Evolutionary conservation across 306 rosid genomes (phyloP).

Genomic region (Crotalaria pallida): DNA sequence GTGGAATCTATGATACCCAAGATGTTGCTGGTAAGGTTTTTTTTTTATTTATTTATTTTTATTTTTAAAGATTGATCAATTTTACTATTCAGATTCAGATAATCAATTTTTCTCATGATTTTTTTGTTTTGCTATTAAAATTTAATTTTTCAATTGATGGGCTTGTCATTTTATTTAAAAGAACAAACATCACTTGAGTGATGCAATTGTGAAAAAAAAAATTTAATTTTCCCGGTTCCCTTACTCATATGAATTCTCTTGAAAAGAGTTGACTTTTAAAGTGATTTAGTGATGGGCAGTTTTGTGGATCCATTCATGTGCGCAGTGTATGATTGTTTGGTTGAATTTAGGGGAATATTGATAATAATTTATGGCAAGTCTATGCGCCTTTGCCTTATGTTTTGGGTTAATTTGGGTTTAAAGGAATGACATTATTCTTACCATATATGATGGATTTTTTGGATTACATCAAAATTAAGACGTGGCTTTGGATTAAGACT

Average conservation of each 20-base stretch:
- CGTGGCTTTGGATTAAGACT: no score
- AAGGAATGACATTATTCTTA: no score
- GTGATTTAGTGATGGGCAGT: slow-evolving; percentile 26
- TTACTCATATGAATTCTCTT: not conserved
- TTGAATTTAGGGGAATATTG: slow-evolving; percentile 41
- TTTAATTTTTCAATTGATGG: not conserved
- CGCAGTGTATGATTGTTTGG: slow-evolving; percentile 43
- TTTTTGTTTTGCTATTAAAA: not conserved
- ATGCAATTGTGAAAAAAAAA: slow-evolving; percentile 8
- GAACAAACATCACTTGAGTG: not conserved
- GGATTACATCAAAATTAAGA: no score
- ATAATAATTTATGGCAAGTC: slow-evolving; percentile 32
- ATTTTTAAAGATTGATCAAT: not conserved
- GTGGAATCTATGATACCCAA: slow-evolving; percentile 77
- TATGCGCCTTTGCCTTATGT: no score
- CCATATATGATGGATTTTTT: no score
- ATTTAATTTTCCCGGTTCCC: not conserved
- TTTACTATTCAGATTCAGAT: slow-evolving; percentile 22
- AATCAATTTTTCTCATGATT: not conserved
- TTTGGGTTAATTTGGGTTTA: no score
- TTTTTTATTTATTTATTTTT: not conserved
- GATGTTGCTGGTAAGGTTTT: slow-evolving; percentile 77
- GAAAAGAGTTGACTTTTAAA: slow-evolving; percentile 36
- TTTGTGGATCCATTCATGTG: slow-evolving; percentile 29
- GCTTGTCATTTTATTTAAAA: not conserved